phyloP scores from a whole-genome alignment of 768 basidiomycete species.

The Termitomyces eurrhizus region DNA sequence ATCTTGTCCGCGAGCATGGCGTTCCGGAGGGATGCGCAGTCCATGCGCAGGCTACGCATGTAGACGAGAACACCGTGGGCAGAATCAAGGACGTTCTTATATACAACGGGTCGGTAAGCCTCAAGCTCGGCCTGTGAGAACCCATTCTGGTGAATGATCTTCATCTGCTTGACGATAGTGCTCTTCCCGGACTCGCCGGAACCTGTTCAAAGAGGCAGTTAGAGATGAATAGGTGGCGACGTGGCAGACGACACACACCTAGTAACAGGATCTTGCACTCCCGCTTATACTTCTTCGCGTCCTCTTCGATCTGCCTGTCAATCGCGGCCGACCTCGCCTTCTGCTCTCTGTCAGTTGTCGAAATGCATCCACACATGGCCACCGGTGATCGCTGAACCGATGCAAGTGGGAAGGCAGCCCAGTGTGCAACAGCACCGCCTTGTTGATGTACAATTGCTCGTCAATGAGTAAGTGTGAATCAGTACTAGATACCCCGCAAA shows the following conservation, averaged over 20 bases:
- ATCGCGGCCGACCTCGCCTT: constrained; percentile 68
- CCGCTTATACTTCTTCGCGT: constrained; percentile 72
- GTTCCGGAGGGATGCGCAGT: constrained; percentile 67
- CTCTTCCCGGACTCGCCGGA: constrained; percentile 95
- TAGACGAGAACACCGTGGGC: constrained; percentile 83
- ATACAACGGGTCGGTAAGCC: constrained; percentile 74
- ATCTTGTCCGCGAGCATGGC: constrained; percentile 24
- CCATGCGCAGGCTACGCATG: constrained; percentile 82
- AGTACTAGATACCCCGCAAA: neutral
- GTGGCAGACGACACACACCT: constrained; percentile 52
- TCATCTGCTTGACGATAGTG: constrained; percentile 98
- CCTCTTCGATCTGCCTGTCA: constrained; percentile 83
- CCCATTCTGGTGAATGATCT: constrained; percentile 94
- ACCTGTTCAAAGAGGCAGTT: constrained; percentile 39
- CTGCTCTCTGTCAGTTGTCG: constrained; percentile 50
- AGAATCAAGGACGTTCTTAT: constrained; percentile 84
- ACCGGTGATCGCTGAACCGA: too few species aligned
- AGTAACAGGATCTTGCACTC: constrained; percentile 92
- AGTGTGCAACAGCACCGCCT: neutral
- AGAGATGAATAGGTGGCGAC: neutral
- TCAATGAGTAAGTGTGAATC: neutral
- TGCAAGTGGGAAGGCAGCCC: too few species aligned
- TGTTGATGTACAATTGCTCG: too few species aligned
- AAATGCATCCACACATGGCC: constrained; percentile 67
- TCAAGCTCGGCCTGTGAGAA: constrained; percentile 77